Evolutionary conservation across 306 rosid genomes (phyloP), one percentile per base, ranked within the genome.

Genomic region (Cicer bijugum): DNA sequence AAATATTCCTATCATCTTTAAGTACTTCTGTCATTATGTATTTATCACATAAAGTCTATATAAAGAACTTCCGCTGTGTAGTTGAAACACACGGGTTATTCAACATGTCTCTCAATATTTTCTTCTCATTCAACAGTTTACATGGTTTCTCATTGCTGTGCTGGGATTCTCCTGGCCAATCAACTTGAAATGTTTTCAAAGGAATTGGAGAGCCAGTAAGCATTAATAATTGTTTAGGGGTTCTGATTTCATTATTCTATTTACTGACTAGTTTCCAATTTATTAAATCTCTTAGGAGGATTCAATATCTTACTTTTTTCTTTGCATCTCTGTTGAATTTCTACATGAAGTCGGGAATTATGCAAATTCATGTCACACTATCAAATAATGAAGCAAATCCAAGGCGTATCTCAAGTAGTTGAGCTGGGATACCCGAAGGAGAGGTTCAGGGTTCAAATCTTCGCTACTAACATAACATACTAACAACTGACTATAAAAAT

Each of bases 221-320:
- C 38, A 57, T 57, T 20, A 23, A 10, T 57, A 12, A 33, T 12
- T 59, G 65, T 33, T 58, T 59, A 59, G 42, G 15, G 17, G 43
- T 2, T 33, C 42, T 58, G 65, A 28, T 59, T 11, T 43, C 8
- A 35, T 35, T 12, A 28, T 59, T 11, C 65, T 4, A 35, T 35
- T 12, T 59, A 28, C 43, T 59, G 9, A 9, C 65, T 59, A 59
- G 44, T 59, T 33, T 56, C 51, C 33, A 16, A 56, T 57, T 43
- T 71, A 55, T 71, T 71, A 19, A 40, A 42, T 56, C n/a, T 40
- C 76, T 56, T 19, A 5, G 67, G 53, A 42, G 43, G 40, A 38
- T 40, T 70, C 16, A 6, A 15, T 39, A 52, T 52, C 51, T 28
- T 40, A n/a, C 15, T 5, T 37, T 45, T 38, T 12, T 52, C 5